Conservation (phyloP, 495 filamentous ascomycete genomes). For the Penicillium longicatenatum region DNA sequence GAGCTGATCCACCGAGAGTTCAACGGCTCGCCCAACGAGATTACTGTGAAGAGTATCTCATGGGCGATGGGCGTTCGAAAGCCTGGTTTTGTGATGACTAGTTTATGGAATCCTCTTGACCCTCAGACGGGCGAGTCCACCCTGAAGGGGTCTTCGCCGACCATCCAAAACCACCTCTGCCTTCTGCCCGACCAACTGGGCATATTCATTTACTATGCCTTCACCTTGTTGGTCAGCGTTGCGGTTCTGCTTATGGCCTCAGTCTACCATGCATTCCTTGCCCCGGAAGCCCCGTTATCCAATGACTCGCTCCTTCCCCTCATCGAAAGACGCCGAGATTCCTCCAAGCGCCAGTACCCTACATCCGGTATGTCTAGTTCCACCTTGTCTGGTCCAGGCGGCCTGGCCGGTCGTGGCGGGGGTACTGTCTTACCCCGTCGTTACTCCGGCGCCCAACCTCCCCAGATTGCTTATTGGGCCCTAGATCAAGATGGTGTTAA, state of each 20-base stretch:
- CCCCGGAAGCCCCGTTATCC: constrained; percentile 15
- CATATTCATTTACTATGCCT: constrained; percentile 77
- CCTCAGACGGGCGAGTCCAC: constrained; percentile 58
- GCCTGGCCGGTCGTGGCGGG: constrained; percentile 38
- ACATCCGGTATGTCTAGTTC: constrained; percentile 44
- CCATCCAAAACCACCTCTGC: constrained; percentile 86
- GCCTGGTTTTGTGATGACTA: constrained; percentile 86
- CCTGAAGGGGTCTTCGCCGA: constrained; percentile 43
- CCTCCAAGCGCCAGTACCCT: constrained; percentile 26
- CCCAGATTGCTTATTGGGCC: constrained; percentile 29
- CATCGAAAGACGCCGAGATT: constrained; percentile 29
- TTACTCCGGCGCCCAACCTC: constrained; percentile 25
- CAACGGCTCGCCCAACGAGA: constrained; percentile 71
- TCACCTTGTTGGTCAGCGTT: constrained; percentile 61
- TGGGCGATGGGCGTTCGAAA: constrained; percentile 96
- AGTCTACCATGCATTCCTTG: constrained; percentile 45
- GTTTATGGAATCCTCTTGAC: constrained; percentile 88
- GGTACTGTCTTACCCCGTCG: constrained; percentile 24
- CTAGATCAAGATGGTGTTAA: constrained; percentile 27
- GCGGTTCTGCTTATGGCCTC: constrained; percentile 61
- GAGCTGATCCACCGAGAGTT: constrained; percentile 76
- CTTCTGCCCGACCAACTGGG: constrained; percentile 84
- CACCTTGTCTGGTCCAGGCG: constrained; percentile 30
- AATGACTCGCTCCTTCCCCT: constrained; percentile 39
- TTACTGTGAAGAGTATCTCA: constrained; percentile 90